phyloP scores from a whole-genome alignment of 495 filamentous ascomycete genomes.

The Penicillium waksmanii region DNA sequence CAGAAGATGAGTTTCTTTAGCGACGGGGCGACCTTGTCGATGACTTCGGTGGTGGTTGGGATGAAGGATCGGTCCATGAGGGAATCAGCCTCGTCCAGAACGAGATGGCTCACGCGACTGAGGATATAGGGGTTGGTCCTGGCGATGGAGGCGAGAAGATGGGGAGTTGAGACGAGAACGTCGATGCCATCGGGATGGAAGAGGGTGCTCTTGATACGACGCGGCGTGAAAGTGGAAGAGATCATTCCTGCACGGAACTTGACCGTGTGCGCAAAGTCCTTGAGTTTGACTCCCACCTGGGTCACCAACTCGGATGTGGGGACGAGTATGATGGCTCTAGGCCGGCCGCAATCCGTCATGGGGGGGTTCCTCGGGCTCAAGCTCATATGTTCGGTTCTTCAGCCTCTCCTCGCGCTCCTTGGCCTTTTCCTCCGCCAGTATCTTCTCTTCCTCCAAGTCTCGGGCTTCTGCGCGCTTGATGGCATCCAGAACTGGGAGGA shows the following conservation, averaged over 20 bases:
- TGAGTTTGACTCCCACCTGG: conserved; percentile 79
- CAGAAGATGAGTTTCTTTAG: conserved; percentile 90
- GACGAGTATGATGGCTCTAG: conserved; percentile 84
- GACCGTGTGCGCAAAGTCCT: conserved; percentile 76
- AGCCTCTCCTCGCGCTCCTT: conserved; percentile 51
- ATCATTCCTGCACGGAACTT: conserved; percentile 82
- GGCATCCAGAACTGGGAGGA: conserved; percentile 79
- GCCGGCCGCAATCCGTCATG: conserved; percentile 70
- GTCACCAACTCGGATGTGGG: conserved; percentile 92
- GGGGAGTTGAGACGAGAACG: conserved; percentile 83
- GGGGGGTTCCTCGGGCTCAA: conserved; percentile 59
- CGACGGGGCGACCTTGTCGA: conserved; percentile 75
- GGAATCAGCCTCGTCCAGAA: conserved; percentile 94
- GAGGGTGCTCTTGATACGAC: conserved; percentile 83
- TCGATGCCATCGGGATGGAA: conserved; percentile 84
- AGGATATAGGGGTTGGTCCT: conserved; percentile 86
- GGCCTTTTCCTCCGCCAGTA: conserved; percentile 52
- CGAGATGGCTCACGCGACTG: conserved; percentile 80
- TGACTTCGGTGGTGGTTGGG: conserved; percentile 76
- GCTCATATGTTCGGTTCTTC: conserved; percentile 51
- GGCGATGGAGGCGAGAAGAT: conserved; percentile 83
- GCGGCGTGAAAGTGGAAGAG: conserved; percentile 71
- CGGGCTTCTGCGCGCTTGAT: conserved; percentile 75
- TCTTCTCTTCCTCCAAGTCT: conserved; percentile 58
- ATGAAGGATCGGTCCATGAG: conserved; percentile 91